Conservation (phyloP, 2,329 filamentous ascomycete species). For the Madurella fahalii region DNA sequence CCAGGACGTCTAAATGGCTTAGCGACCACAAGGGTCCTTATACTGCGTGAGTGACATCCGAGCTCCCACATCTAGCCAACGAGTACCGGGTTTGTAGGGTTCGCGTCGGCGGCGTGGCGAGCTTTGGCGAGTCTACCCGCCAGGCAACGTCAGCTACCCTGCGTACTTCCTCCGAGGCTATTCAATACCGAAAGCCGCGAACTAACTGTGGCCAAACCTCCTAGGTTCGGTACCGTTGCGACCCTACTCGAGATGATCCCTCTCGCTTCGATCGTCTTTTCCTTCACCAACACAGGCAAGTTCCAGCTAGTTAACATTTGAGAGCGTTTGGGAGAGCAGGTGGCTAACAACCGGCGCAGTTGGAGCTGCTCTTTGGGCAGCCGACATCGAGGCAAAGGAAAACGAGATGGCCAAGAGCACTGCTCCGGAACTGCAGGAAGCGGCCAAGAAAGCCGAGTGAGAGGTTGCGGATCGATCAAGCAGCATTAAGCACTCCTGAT, state of each 20-base stretch:
- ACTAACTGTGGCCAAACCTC: conserved; percentile 9
- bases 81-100: too few relatives aligned
- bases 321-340: background rate
- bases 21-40: conserved; percentile 69
- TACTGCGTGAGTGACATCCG: conserved; percentile 61
- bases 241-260: conserved; percentile 83
- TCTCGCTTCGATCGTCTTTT: conserved; percentile 74
- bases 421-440: conserved; percentile 47
- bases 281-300: conserved; percentile 78
- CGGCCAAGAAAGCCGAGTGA: conserved; percentile 47
- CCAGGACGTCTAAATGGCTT: conserved; percentile 65
- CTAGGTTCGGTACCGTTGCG: conserved; percentile 69
- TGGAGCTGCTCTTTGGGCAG: conserved; percentile 90
- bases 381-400: conserved; percentile 66
- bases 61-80: too few relatives aligned
- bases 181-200: background rate
- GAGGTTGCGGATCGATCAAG: conserved; percentile 12
- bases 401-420: conserved; percentile 47
- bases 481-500: conserved; percentile 10
- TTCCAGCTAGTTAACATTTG: background rate
- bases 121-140: conserved; percentile 2
- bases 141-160: background rate
- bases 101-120: background rate
- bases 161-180: conserved; percentile 4
- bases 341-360: conserved; percentile 44